phyloP scores from a whole-genome alignment of 306 rosid genomes.

The Cicer chorassanicum region DNA sequence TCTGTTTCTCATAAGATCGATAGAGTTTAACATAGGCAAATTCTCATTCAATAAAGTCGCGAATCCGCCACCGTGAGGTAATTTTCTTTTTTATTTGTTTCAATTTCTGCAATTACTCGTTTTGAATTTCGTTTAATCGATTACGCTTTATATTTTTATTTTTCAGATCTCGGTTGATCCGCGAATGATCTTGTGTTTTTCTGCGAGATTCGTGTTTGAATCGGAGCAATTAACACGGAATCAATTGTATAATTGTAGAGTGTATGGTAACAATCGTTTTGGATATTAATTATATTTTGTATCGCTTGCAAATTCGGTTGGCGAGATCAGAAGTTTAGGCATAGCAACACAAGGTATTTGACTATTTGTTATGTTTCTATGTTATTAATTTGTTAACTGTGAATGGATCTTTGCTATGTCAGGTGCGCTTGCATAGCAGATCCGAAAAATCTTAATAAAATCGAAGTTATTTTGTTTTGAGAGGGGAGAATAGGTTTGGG shows the following conservation, averaged over 20 bases:
- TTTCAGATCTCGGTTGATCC: not conserved
- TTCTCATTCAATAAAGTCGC: not conserved
- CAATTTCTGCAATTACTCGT: not conserved
- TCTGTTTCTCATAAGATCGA: not conserved
- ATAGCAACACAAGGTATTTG: not conserved
- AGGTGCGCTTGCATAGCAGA: slow-evolving; percentile 92
- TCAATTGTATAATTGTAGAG: not conserved
- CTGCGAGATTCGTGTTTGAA: not conserved
- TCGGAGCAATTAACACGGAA: not conserved
- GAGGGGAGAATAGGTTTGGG: slow-evolving; percentile 58
- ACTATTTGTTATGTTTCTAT: not conserved
- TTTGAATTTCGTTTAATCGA: not conserved
- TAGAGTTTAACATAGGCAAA: not conserved
- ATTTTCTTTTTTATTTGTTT: not conserved
- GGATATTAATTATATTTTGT: not conserved
- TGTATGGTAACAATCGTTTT: not conserved
- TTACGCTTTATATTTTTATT: not conserved
- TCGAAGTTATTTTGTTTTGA: not conserved
- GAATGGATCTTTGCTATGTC: slow-evolving; percentile 72
- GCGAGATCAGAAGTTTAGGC: not conserved
- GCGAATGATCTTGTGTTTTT: not conserved
- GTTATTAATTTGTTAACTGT: not conserved
- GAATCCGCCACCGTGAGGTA: not conserved
- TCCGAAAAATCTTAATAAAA: slow-evolving; percentile 59
- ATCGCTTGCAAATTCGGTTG: not conserved